Percentiles rank a stretch among this genome's conserved stretches.
phyloP scores from a whole-genome alignment of 169 alveolate species.

The Theileria orientalis region DNA sequence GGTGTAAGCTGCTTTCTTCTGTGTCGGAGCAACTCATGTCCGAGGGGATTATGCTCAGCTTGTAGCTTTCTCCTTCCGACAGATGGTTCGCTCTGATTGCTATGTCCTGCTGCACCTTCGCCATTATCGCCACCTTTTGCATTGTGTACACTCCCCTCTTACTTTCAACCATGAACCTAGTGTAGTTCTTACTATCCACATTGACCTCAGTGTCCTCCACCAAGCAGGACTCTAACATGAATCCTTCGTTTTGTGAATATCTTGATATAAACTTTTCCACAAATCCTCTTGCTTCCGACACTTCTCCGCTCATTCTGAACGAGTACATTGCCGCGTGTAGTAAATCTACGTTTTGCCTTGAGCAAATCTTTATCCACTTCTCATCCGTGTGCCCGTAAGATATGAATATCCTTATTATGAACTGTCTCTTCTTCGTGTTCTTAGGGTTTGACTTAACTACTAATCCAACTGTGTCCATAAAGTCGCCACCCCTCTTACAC shows the following conservation, averaged over 20 bases:
- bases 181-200: not conserved
- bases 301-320: constrained; percentile 10
- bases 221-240: constrained; percentile 32
- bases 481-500: constrained; percentile 26
- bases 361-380: not conserved
- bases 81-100: constrained; percentile 8
- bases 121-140: constrained; percentile 8
- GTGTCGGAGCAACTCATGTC: not conserved
- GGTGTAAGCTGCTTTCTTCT: not conserved
- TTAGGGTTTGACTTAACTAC: not conserved
- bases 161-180: not conserved
- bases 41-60: not conserved
- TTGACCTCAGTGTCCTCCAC: not conserved
- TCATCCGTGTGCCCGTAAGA: not conserved
- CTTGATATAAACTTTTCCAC: not conserved
- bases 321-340: not conserved
- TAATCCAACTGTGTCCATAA: constrained; percentile 36
- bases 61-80: not conserved
- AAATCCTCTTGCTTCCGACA: not conserved
- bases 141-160: constrained; percentile 30
- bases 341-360: not conserved
- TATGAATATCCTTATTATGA: constrained; percentile 11
- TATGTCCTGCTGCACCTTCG: constrained; percentile 21
- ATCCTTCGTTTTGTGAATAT: constrained; percentile 27
- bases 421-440: not conserved